These are phyloP conservation scores for Ustanciosporium gigantosporum DNA, from an alignment of 1,284 basidiomycete species.

Conservation along the genomic window DNA sequence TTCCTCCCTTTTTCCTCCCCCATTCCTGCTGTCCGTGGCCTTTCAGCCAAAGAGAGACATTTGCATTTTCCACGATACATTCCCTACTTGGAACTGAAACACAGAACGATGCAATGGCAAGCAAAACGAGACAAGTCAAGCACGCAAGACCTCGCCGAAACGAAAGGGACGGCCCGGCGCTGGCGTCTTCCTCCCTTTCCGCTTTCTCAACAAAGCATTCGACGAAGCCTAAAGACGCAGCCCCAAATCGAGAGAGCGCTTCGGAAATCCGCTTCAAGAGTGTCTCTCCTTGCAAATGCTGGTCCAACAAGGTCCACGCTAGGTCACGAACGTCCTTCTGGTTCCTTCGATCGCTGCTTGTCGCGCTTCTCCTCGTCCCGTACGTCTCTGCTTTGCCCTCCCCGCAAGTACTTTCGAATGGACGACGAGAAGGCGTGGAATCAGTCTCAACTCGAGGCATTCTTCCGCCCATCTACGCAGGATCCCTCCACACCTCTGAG, in stretches of 20 bases:
- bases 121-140: conserved; percentile 5
- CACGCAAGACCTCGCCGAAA: neutral
- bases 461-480: conserved; percentile 1
- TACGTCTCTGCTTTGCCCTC: conserved; percentile 19
- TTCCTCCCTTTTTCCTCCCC: neutral
- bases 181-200: conserved; percentile 29
- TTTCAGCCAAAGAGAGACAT: conserved; percentile 16
- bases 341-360: conserved; percentile 22
- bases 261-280: too few species aligned
- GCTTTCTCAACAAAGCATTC: conserved; percentile 13
- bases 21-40: conserved; percentile 1
- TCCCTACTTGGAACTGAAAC: neutral
- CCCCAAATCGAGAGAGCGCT: too few species aligned
- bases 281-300: conserved; percentile 1
- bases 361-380: conserved; percentile 27
- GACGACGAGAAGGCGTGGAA: conserved; percentile 20
- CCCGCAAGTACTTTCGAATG: conserved; percentile 3
- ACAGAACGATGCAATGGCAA: conserved; percentile 32
- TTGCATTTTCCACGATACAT: conserved; percentile 12
- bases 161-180: conserved; percentile 9
- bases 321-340: conserved; percentile 2
- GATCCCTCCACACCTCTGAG: neutral
- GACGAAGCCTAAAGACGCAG: too few species aligned
- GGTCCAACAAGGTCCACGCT: neutral
- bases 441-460: conserved; percentile 5